Percentiles rank a stretch among this genome's conserved stretches.
Conservation (phyloP, 116 monocot genomes). For the Papilionanthe hybrid region DNA sequence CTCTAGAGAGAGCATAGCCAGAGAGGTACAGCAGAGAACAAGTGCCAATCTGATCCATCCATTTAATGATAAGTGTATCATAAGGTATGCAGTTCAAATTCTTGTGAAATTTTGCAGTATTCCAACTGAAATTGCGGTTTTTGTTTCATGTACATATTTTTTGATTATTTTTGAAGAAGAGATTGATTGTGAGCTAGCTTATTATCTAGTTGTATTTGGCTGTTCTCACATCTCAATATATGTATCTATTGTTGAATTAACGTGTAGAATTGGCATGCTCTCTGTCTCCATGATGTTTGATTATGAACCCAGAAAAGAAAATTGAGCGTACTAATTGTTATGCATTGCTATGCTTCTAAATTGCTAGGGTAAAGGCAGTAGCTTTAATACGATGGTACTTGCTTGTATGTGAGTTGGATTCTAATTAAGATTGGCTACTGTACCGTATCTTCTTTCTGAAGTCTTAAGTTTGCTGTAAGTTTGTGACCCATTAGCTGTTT, state of each 20-base stretch:
- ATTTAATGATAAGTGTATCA: constrained; percentile 71
- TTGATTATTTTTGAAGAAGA: neutral
- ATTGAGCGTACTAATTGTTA: too few species aligned
- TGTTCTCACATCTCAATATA: neutral
- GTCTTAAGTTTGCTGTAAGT: too few species aligned
- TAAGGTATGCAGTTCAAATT: constrained; percentile 44
- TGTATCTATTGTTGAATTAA: neutral
- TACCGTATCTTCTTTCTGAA: too few species aligned
- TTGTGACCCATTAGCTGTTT: too few species aligned
- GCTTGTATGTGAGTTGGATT: too few species aligned
- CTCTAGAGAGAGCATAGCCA: constrained; percentile 65
- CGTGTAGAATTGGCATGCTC: neutral
- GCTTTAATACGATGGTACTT: too few species aligned
- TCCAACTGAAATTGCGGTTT: neutral
- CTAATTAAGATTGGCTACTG: too few species aligned
- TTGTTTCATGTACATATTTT: neutral
- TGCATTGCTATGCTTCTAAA: too few species aligned
- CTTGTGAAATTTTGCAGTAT: neutral
- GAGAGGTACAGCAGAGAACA: constrained; percentile 67
- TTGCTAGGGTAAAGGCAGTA: too few species aligned
- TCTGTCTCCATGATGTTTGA: neutral
- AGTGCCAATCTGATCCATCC: constrained; percentile 91
- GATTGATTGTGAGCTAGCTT: neutral
- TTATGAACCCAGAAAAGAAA: neutral
- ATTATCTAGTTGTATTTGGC: neutral